Base-by-base conservation (phyloP, 2,329 filamentous ascomycete genomes). In the Trichoderma atroviride region DNA sequence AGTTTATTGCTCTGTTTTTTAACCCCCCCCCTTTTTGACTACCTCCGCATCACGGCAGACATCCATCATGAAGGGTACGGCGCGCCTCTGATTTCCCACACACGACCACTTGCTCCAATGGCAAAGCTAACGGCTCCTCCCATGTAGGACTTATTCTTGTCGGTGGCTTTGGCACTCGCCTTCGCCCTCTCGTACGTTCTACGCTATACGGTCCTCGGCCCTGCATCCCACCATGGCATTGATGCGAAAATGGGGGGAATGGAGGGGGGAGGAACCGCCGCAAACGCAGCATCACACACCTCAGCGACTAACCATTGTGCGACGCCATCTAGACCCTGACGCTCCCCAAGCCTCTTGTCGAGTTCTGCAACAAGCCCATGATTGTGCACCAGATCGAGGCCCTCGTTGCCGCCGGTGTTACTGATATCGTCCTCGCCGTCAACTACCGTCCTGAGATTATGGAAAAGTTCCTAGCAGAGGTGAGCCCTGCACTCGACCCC, bases 311-410 rank as follows among this genome's bases (percentile, higher is more conserved):
- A 79, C 72, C 70, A 68, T 67, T 56, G 71, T 66, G 70, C 67
- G 74, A 72, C 72, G 60, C 60, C 67, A 50, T 63, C 35, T 80
- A 97, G 93, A 99, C 95, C 76, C 89, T 99, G 79, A 97, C 96
- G 63, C 92, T 97, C 74, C 95, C 95, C 72, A 99, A 98, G 84
- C 95, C 96, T 74, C 88, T 99, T 75, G 96, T 99, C 78, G 95
- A 99, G 84, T 99, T 99, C 79, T 94, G 89, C 79, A 99, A 99
- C 88, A 95, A 96, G 84, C 96, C 94, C 80, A 99, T 99, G 95
- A 98, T 99, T 82, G 88, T 96, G 78, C 95, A 98, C 84, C 95
- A 99, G 84, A 93, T 99, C 76, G 94, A 97, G 84, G 94, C 93
- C 74, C 88, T 99, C 75, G 95, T 96, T 75, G 91, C 90, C 71